Evolutionary conservation across 2,329 filamentous ascomycete species (phyloP).

Genomic region (Metarhizium rileyi): DNA sequence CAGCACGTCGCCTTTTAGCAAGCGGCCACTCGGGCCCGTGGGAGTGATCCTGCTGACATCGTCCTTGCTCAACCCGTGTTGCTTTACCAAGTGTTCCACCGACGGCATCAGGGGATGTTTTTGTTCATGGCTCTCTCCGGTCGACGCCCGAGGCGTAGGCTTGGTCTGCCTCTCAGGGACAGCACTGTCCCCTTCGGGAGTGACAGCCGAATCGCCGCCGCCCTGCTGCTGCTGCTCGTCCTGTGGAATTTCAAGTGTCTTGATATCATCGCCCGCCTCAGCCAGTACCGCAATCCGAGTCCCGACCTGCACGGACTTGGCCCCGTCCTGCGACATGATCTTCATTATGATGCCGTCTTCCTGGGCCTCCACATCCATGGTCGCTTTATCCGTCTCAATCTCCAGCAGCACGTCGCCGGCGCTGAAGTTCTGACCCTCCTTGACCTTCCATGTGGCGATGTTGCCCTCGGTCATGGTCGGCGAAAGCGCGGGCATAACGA

Average conservation of each 20-base stretch:
- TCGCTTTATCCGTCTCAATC: constrained; percentile 90
- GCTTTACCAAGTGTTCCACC: constrained; percentile 69
- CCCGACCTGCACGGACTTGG: constrained; percentile 70
- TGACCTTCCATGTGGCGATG: constrained; percentile 76
- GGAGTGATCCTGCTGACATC: constrained; percentile 75
- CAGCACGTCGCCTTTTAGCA: constrained; percentile 92
- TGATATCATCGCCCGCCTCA: constrained; percentile 71
- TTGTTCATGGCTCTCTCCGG: constrained; percentile 48
- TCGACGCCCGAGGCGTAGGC: constrained; percentile 25
- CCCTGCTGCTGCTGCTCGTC: constrained; percentile 45
- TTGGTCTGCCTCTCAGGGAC: constrained; percentile 41
- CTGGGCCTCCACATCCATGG: constrained; percentile 90
- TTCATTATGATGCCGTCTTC: constrained; percentile 81
- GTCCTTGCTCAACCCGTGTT: constrained; percentile 65
- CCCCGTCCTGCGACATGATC: constrained; percentile 64
- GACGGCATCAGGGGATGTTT: constrained; percentile 73
- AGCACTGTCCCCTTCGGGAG: constrained; percentile 14
- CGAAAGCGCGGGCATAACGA: constrained; percentile 84
- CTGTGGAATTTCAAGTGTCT: constrained; percentile 61
- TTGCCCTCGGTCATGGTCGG: constrained; percentile 93
- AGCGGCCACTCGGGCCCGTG: constrained; percentile 75
- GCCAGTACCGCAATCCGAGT: constrained; percentile 74
- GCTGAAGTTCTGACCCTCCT: constrained; percentile 74
- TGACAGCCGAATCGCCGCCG: background rate
- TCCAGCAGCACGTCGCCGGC: constrained; percentile 83